Evolutionary conservation across 2,329 filamentous ascomycete species (phyloP).

Genomic region (Chalaropsis ovoidea): DNA sequence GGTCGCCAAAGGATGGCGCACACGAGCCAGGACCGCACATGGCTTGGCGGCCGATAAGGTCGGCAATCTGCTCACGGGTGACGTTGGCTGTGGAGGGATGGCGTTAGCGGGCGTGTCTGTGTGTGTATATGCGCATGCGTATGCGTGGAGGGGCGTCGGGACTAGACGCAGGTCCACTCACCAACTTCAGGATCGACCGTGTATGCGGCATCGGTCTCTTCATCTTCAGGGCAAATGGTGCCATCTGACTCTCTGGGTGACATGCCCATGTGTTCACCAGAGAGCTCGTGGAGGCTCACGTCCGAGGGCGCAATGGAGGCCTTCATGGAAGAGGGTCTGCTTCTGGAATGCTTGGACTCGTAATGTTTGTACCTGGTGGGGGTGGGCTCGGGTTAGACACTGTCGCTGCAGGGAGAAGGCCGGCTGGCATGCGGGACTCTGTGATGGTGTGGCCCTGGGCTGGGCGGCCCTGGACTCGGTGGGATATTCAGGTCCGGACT

Average conservation of each 20-base stretch:
- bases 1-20: slow-evolving; percentile 26
- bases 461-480: too few species aligned
- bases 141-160: neutral
- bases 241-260: slow-evolving; percentile 15
- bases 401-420: neutral
- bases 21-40: slow-evolving; percentile 25
- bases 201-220: slow-evolving; percentile 31
- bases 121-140: too few species aligned
- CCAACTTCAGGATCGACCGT: slow-evolving; percentile 32
- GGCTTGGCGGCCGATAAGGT: slow-evolving; percentile 25
- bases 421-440: neutral
- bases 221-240: slow-evolving; percentile 28
- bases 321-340: slow-evolving; percentile 24
- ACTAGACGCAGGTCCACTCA: slow-evolving; percentile 26
- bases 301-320: slow-evolving; percentile 24
- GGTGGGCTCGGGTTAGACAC: neutral
- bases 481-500: neutral
- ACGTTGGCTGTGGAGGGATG: slow-evolving; percentile 20
- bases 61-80: slow-evolving; percentile 24
- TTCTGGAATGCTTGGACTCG: slow-evolving; percentile 29
- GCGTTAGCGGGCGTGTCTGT: neutral
- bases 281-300: slow-evolving; percentile 21
- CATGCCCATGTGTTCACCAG: slow-evolving; percentile 10
- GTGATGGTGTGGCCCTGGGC: neutral
- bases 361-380: slow-evolving; percentile 39